Evolutionary conservation across 352 stramenopile genomes (phyloP), one percentile per base, ranked within the genome.

Genomic region (Phytophthora niederhauseri): DNA sequence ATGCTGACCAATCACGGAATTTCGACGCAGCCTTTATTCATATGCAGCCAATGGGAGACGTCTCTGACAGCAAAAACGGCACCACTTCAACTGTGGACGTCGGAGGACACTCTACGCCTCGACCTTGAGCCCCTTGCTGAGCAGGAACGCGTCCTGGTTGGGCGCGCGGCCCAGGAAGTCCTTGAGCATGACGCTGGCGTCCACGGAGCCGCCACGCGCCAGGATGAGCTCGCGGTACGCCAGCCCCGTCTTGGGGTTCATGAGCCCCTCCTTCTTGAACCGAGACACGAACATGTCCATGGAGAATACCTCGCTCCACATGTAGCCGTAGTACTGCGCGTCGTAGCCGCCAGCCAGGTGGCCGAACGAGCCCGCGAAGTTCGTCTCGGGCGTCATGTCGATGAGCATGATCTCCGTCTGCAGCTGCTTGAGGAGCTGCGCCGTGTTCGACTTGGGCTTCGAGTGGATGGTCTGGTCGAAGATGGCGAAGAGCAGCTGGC

Each of bases 281-380:
- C 87, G 80, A 67, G 85, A 91, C 50, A 86, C 75, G 72, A 97
- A 97, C 91, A 97, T 97, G 67, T 97, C 91, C 68, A 93, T 91
- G 63, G 87, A 95, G 48, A 95, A 89, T 12, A 96, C 89, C 62
- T 97, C 88, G 58, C 88, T 95, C 89, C 91, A 97, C 81, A 97
- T 85, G 82, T 97, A 97, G 57, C 89, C 91, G 57, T 92, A 95
- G 70, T 93, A 93, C 77, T 93, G 81, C 3, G 86, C 84, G 50
- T 94, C 84, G 64, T 92, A 94, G 63, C 82, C 84, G 28, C 84
- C 82, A 11, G 77, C 86, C 63, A 97, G 70, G 76, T 97, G 91
- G 14, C 84, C 84, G 62, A 97, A 97, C 14, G 85, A 93, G 9
- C 75, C 86, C 2, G 92, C 80, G 65, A 96, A 95, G 73, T 95